Evolutionary conservation across 352 stramenopile genomes (phyloP).

Genomic region (Phytophthora pluvialis): DNA sequence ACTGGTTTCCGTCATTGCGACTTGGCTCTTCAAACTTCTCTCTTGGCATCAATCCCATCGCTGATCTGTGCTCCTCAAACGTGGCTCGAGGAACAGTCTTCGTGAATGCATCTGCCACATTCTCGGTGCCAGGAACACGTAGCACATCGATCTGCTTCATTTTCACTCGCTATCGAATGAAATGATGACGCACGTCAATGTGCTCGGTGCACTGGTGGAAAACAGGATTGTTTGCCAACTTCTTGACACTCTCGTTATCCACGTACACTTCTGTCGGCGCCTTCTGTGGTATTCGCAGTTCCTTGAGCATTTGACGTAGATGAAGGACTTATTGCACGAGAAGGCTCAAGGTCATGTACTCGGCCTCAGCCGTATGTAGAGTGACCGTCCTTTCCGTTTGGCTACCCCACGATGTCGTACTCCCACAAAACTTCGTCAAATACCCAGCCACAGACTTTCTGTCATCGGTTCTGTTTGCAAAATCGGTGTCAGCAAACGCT

Average conservation of each 20-base stretch:
- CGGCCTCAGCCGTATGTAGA: too few relatives aligned
- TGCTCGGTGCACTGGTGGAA: slow-evolving; percentile 30
- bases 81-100: slow-evolving; percentile 17
- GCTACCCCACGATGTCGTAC: slow-evolving; percentile 26
- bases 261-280: slow-evolving; percentile 23
- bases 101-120: slow-evolving; percentile 35
- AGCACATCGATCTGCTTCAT: slow-evolving; percentile 24
- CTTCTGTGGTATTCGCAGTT: slow-evolving; percentile 18
- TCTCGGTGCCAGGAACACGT: slow-evolving; percentile 22
- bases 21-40: not conserved
- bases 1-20: slow-evolving; percentile 7
- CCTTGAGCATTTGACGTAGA: slow-evolving; percentile 30
- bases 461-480: slow-evolving; percentile 29
- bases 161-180: slow-evolving; percentile 17
- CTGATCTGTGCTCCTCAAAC: slow-evolving; percentile 26
- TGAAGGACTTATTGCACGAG: slow-evolving; percentile 34
- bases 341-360: slow-evolving; percentile 29
- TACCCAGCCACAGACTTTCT: slow-evolving; percentile 27
- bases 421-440: slow-evolving; percentile 24
- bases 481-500: slow-evolving; percentile 26
- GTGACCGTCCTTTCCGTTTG: too few relatives aligned
- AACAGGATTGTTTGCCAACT: slow-evolving; percentile 26
- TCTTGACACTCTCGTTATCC: slow-evolving; percentile 29
- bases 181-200: slow-evolving; percentile 33
- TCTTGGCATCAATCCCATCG: slow-evolving; percentile 8